Base-by-base conservation (phyloP, 768 basidiomycete species). In the Macrolepiota albuminosa region DNA sequence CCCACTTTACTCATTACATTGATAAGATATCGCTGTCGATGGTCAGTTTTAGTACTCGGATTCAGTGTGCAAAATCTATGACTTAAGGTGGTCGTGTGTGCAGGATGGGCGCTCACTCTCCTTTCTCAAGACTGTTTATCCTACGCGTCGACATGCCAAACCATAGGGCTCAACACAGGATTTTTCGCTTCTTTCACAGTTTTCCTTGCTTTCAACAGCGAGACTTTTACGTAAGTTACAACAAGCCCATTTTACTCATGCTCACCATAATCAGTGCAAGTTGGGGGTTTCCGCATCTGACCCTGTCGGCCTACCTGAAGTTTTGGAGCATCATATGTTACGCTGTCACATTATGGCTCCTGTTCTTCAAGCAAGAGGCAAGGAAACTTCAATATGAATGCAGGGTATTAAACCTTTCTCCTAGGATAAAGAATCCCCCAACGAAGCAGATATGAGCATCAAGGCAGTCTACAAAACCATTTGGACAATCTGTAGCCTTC, bases 61-160 rank as follows among this genome's bases (percentile, higher is more conserved):
- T 14, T 31, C n/a, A 55, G 33, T 39, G 67, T 52, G 39, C 42
- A 54, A 13, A 21, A 13, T 47, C 16, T 21, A n/a, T 51, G 5
- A 48, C 60, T 56, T 33, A 55, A 21, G 31, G 37, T 31, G 31
- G 37, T 31, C n/a, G 5, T 47, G 9, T 54, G n/a, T 6, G 40
- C 61, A 88, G 86, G 87, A 34, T 91, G 89, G 89, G 90, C 87
- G 21, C 80, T 90, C 57, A 93, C 91, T 4, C 81, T 87, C 37
- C 84, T 99, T 50, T 98, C 96, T 2, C 87, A 92, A 61, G 94
- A 94, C 64, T 95, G 95, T 69, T 75, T 98, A 40, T 93, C 95
- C 18, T 99, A 95, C 68, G 97, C 97, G 3, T 97, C 95, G 18
- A 98, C 95, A 7, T 98, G 96, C 59, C 97, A 99, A 72, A 98